Evolutionary conservation across 768 basidiomycete species (phyloP).

Genomic region (Inosperma sp.): DNA sequence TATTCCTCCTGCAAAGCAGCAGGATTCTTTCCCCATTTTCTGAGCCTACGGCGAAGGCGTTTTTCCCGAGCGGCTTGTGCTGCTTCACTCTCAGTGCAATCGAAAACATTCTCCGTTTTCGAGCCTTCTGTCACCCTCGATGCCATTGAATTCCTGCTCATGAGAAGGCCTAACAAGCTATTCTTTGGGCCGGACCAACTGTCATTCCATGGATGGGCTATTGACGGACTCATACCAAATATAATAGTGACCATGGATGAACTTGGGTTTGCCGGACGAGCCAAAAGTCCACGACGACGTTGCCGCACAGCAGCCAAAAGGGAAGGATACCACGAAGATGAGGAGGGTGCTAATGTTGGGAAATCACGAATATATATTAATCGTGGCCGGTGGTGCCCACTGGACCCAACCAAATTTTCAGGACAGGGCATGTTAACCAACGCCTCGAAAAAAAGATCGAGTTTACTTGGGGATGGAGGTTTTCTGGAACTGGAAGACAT

Average conservation of each 20-base stretch:
- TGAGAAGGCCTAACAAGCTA: conserved; percentile 42
- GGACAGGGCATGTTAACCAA: conserved; percentile 58
- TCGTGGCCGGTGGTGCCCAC: conserved; percentile 42
- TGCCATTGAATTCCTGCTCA: conserved; percentile 38
- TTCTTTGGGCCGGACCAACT: conserved; percentile 27
- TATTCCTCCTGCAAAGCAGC: conserved; percentile 56
- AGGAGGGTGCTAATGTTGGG: conserved; percentile 65
- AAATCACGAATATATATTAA: conserved; percentile 85
- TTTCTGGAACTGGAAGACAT: conserved; percentile 41
- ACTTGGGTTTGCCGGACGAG: conserved; percentile 56
- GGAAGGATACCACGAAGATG: conserved; percentile 75
- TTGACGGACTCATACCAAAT: conserved; percentile 79
- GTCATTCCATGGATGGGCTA: conserved; percentile 44
- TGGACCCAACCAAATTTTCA: conserved; percentile 3
- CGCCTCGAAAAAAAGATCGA: conserved; percentile 72
- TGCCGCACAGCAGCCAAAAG: conserved; percentile 75
- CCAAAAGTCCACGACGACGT: conserved; percentile 61
- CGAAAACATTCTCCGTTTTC: conserved; percentile 30
- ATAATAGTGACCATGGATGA: conserved; percentile 74
- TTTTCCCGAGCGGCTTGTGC: conserved; percentile 67
- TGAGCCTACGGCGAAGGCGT: conserved; percentile 65
- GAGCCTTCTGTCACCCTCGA: conserved; percentile 27
- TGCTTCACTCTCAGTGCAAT: conserved; percentile 64
- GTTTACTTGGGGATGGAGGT: conserved; percentile 46
- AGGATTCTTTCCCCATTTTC: conserved; percentile 70